Evolutionary conservation across 2,329 filamentous ascomycete genomes (phyloP).

Genomic region (Drechslerella stenobrocha): DNA sequence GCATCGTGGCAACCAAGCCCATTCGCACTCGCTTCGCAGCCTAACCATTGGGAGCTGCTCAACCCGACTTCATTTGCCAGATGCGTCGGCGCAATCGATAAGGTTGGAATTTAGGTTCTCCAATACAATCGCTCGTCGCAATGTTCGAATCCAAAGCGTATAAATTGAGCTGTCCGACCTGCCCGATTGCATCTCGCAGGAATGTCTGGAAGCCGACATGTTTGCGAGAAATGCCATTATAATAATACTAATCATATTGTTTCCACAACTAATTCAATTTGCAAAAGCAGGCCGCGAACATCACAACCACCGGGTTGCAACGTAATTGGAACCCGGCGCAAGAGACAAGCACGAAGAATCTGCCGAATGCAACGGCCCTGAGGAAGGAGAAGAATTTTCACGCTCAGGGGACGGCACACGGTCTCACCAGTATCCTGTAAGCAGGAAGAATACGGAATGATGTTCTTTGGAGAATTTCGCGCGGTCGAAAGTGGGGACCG

Average conservation of each 20-base stretch:
- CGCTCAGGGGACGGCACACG: conserved; percentile 29
- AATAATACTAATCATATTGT: not conserved
- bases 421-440: too few species aligned
- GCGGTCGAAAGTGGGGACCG: conserved; percentile 16
- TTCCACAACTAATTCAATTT: not conserved
- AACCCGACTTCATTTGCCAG: conserved; percentile 33
- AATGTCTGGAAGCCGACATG: conserved; percentile 27
- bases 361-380: conserved; percentile 15
- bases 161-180: conserved; percentile 23
- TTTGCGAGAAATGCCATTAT: conserved; percentile 13
- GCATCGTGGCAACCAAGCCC: conserved; percentile 10
- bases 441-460: conserved; percentile 12
- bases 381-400: conserved; percentile 23
- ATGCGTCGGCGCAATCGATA: conserved; percentile 39
- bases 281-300: not conserved
- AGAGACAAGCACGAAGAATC: conserved; percentile 2
- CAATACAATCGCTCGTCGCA: conserved; percentile 16
- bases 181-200: conserved; percentile 39
- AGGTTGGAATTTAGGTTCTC: conserved; percentile 31
- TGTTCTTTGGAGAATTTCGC: conserved; percentile 32
- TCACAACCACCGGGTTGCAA: conserved; percentile 6
- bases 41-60: conserved; percentile 24
- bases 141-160: conserved; percentile 9
- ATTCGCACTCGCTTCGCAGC: conserved; percentile 33
- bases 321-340: not conserved